Evolutionary conservation across 2,329 filamentous ascomycete genomes (phyloP), one percentile per base, ranked within the genome.

Genomic region (Teratosphaeria pseudoeucalypti): DNA sequence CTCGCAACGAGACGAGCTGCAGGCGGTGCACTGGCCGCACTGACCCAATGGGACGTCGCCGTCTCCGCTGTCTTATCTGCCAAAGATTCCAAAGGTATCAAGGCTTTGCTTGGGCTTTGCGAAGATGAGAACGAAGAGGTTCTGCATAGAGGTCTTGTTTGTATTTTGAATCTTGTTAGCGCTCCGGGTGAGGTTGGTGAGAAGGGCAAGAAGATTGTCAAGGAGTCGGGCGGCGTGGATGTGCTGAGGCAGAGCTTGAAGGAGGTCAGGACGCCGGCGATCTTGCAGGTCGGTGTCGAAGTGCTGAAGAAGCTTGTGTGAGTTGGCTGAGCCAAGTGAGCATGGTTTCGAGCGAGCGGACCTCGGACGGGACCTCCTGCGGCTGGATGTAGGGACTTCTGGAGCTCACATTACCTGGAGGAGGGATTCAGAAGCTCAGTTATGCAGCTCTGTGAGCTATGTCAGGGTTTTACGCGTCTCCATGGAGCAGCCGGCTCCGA

Each of bases 1-100:
- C 74, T 83, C 6, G 85, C 84, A 0, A 96, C 91, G 0, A 80
- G 92, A 34, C 85, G 86, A 55, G 94, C 91, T 0, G 92, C 94
- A 0, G 91, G 92, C 2, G 94, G 94, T 1, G 92, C 91, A 0
- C 74, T 99, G 56, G 94, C 92, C 0, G 89, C 89, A 74, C 75
- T 99, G 27, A 91, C 91, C 0, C 84, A 85, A 34, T 91, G 87
- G 71, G 89, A 94, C 66, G 81, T 82, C 1, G 88, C 89, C 0
- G 86, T 92, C 1, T 79, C 82, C 2, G 86, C 82, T 3, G 81
- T 97, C 2, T 67, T 95, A 43, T 58, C 58, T 52, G 54, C 43
- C 34, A 57, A 57, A 39, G 80, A 87, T 39, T 84, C 89, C 5
- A 81, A 87, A 14, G 90, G 90, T 0, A 80, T 94, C 3, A 80